Evolutionary conservation across 139 green algal genomes (phyloP), one percentile per base, ranked within the genome.

Genomic region (Chlorella sp.): DNA sequence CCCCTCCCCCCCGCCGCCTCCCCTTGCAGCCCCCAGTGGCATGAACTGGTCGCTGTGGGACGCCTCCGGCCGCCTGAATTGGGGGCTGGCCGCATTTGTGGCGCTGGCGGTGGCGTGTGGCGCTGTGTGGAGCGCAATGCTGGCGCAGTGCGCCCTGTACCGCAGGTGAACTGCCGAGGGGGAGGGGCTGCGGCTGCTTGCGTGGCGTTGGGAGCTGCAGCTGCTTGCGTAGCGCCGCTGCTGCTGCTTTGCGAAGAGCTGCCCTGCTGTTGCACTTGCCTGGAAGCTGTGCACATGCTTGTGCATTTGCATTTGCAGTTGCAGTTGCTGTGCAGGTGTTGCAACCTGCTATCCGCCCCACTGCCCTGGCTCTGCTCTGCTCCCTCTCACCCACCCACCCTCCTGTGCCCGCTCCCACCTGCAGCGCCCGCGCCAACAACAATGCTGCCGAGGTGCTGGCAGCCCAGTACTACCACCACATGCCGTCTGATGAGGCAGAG

Each of bases 61-160:
- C 44, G 23, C 34, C 0, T 76, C 84, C 26, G 74, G 74, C 57
- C 69, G 13, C 74, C 47, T 88, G 13, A 88, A 88, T 70, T 72
- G 68, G 56, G 64, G 84, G 28, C 57, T 88, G 55, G 44, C 79
- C 18, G 41, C 68, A 28, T 88, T 88, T 38, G 39, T 83, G 30
- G 63, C n/a, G n/a, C 84, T 88, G 56, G 55, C 56, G 7, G 62
- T 28, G 32, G 84, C 74, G 2, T 88, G 84, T 39, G 30, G 47
- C 5, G 57, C 11, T 2, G 84, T 88, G 56, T 88, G 84, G 84
- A 44, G 41, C 57, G 63, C 64, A 11, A 11, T 87, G 47, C 23
- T 87, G 25, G 55, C 25, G 36, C 82, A 83, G 44, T 87, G 34
- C 16, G 64, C 64, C 11, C 13, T 9, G 4, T 71, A 60, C 36